Evolutionary conservation across 2,329 filamentous ascomycete genomes (phyloP).

Genomic region (Trichoderma sp.): DNA sequence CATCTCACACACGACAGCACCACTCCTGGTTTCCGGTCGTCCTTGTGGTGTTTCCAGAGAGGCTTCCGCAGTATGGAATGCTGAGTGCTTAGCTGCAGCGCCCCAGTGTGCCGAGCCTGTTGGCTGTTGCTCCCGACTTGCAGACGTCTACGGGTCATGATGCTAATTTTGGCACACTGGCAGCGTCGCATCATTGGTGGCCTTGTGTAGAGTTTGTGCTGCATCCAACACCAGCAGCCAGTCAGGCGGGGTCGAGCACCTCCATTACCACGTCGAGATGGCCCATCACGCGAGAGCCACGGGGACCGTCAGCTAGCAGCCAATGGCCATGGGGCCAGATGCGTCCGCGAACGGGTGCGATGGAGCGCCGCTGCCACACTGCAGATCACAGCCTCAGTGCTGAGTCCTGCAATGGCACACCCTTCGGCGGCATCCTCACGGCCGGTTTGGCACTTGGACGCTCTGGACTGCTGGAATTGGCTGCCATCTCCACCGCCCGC

Average conservation of each 20-base stretch:
- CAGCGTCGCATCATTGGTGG: conserved; percentile 12
- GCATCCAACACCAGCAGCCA: neutral
- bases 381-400: conserved; percentile 20
- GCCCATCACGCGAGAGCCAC: conserved; percentile 9
- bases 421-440: neutral
- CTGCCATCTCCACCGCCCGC: conserved; percentile 1
- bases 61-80: neutral
- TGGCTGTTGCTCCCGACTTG: neutral
- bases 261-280: neutral
- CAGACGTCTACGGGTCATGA: conserved; percentile 8
- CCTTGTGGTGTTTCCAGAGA: neutral
- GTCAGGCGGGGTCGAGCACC: neutral
- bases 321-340: conserved; percentile 4
- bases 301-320: neutral
- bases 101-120: neutral
- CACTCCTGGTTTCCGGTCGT: neutral
- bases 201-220: conserved; percentile 4
- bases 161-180: conserved; percentile 12
- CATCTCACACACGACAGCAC: neutral
- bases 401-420: conserved; percentile 21
- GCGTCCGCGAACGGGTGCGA: neutral
- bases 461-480: conserved; percentile 1
- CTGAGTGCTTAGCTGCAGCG: neutral
- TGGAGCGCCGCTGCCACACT: conserved; percentile 11
- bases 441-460: neutral